Evolutionary conservation across 164 flowering plant genomes (phyloP), one percentile per base, ranked within the genome.

Genomic region (Vitis rotundifolia): DNA sequence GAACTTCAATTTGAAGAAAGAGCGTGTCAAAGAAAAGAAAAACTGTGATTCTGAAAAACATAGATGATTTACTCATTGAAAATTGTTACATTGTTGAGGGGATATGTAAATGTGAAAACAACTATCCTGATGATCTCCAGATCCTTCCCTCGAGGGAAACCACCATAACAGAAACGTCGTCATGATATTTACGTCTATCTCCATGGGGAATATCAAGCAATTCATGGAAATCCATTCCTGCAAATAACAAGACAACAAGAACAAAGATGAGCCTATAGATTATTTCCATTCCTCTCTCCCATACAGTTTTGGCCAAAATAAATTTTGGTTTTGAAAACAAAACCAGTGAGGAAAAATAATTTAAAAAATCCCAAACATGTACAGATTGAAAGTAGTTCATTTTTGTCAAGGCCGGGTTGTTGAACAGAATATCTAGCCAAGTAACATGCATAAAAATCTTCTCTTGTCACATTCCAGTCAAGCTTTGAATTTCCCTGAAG

Each of bases 221-320:
- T 70, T 86, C 89, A 70, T 88, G 92, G 76, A 88, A 88, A 73
- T 85, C 89, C 90, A 86, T 86, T 52, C 92, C 92, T 88, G 79
- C 80, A 83, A 63, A 37, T 71, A 74, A 14, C 56, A 71, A 48
- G 3, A 22, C 26, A 11, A 9, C 29, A 53, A 1, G 11, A 50
- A 50, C 12, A 59, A 8, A 48, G 2, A 66, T 2, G 49, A 13
- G 22, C 5, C 1, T 5, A 63, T 13, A 49, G 4, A 59, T 19
- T 55, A 13, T 12, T 53, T 13, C 56, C 2, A 53, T 53, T 53
- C 15, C 26, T 37, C n/a, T 11, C 56, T 53, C n/a, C n/a, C 14
- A 53, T n/a, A 53, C 56, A 15, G 56, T 13, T 53, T 53, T 14
- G 9, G 56, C 5, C 44, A 37, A 37, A 37, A 37, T 6, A 37